Base-by-base conservation (phyloP, 2,329 filamentous ascomycete genomes). In the Aspergillus pseudoterreus region DNA sequence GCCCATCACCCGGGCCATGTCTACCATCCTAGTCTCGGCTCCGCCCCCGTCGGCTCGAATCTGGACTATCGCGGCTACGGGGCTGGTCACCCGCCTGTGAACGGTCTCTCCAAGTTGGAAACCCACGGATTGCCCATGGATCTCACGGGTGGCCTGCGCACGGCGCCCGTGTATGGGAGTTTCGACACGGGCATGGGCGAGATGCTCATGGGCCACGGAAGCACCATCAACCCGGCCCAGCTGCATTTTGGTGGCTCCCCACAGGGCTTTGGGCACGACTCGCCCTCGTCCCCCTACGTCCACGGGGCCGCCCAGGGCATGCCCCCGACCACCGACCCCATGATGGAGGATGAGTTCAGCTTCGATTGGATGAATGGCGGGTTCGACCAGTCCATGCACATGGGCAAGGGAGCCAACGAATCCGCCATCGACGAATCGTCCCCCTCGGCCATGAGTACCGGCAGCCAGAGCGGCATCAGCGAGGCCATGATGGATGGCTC, bases 401-500 rank as follows among this genome's bases (percentile, higher is more conserved):
- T 90, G 68, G 80, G 79, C 61, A 82, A 81, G 51, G 75, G 78
- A 6, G 24, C 24, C 50, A 87, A 87, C 63, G 91, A 96, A 61
- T 87, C 85, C 58, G 90, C 89, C 24, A 82, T 96, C 49, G 92
- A 96, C 63, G 91, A 88, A 53, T 97, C 94, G 10, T 97, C 94
- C 12, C 94, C 94, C 14, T 97, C 94, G 8, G 91, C 91, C 43
- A 92, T 97, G 70, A 97, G 92, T 75, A 95, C 90, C 41, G 90
- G 89, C 53, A 97, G 92, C 72, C 92, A 95, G 66, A 92, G 88
- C 68, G 70, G 70, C 10, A 70, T 70, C 44, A 95, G 90, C 71
- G 94, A 97, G 68, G 84, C 91, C 53, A 91, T 96, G 86, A 78
- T 94, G 52, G 91, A 96, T 70, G 90, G 89, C 4, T 67, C 67